A percentile compares a stretch with the other conserved stretches of the same genome.
phyloP scores from a whole-genome alignment of 208 protist genomes.

The Trypanosoma brucei region DNA sequence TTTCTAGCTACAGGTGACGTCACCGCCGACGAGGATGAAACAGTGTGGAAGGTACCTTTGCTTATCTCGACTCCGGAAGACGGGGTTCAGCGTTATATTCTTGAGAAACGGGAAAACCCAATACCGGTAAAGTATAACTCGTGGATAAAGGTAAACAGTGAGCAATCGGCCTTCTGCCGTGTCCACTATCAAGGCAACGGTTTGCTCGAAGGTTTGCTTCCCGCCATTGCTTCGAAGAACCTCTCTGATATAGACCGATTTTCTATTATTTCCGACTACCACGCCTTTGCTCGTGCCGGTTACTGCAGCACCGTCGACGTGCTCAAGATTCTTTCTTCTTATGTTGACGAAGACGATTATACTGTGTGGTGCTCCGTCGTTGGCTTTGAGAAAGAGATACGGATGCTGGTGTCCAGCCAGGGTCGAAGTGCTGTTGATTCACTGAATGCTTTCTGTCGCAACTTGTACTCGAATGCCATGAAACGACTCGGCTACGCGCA shows the following conservation, averaged over 20 bases:
- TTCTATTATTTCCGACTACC: constrained; percentile 56
- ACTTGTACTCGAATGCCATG: constrained; percentile 47
- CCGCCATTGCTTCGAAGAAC: constrained; percentile 31
- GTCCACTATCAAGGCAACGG: constrained; percentile 52
- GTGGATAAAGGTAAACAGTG: constrained; percentile 70
- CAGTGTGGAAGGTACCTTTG: constrained; percentile 75
- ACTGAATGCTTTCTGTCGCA: constrained; percentile 47
- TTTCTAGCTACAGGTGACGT: constrained; percentile 36
- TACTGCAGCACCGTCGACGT: constrained; percentile 35
- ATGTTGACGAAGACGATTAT: constrained; percentile 26
- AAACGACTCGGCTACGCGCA: constrained; percentile 25
- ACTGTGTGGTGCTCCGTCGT: constrained; percentile 41
- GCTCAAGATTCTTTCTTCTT: constrained; percentile 32
- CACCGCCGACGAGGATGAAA: constrained; percentile 30
- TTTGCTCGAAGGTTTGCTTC: constrained; percentile 37
- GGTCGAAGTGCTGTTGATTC: constrained; percentile 27
- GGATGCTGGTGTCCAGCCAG: constrained; percentile 30
- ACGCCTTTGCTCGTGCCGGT: constrained; percentile 63
- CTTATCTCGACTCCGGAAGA: constrained; percentile 13
- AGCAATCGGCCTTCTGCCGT: constrained; percentile 71
- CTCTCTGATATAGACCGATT: constrained; percentile 61
- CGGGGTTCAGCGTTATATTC: constrained; percentile 1
- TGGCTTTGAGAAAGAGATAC: constrained; percentile 44
- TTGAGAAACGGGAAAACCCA: constrained; percentile 20
- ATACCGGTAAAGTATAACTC: constrained; percentile 18